A percentile compares a stretch with the other conserved stretches of the same genome.
phyloP scores from a whole-genome alignment of 352 stramenopile species.

The Phytophthora cryptogea region DNA sequence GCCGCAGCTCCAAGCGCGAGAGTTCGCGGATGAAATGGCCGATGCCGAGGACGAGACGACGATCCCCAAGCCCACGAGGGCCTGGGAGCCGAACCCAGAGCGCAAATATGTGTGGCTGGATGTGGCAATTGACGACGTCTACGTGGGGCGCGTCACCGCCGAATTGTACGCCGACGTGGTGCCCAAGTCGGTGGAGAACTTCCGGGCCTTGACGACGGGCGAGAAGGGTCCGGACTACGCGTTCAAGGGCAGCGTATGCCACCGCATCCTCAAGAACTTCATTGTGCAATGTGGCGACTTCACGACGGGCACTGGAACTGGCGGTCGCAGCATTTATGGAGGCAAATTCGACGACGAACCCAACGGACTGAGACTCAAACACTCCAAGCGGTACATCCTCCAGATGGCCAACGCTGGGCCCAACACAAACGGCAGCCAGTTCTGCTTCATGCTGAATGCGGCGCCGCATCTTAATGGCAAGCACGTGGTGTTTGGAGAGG shows the following conservation, averaged over 20 bases:
- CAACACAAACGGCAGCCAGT: constrained; percentile 99
- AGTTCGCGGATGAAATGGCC: constrained; percentile 13
- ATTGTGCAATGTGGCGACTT: constrained; percentile 98
- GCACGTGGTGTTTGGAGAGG: constrained; percentile 87
- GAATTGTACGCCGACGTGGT: constrained; percentile 95
- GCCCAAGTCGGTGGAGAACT: constrained; percentile 99
- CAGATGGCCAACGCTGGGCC: constrained; percentile 98
- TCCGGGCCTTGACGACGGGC: constrained; percentile 94
- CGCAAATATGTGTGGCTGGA: constrained; percentile 89
- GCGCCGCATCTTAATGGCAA: constrained; percentile 80
- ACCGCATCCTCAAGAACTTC: constrained; percentile 98
- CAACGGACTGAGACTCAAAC: constrained; percentile 73
- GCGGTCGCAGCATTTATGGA: constrained; percentile 97
- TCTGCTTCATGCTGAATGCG: constrained; percentile 97
- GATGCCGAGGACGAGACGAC: constrained; percentile 16
- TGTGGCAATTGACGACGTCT: constrained; percentile 76
- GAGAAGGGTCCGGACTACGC: constrained; percentile 93
- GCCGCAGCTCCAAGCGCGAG: neutral
- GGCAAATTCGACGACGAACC: constrained; percentile 98
- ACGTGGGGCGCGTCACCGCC: constrained; percentile 70
- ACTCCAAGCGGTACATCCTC: constrained; percentile 83
- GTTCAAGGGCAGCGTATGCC: constrained; percentile 98
- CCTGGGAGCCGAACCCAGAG: constrained; percentile 60
- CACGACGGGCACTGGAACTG: constrained; percentile 91
- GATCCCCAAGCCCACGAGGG: constrained; percentile 23